Base-by-base conservation (phyloP, 371 early-diverging fungal genomes). In the Apophysomyces trapeziformis region DNA sequence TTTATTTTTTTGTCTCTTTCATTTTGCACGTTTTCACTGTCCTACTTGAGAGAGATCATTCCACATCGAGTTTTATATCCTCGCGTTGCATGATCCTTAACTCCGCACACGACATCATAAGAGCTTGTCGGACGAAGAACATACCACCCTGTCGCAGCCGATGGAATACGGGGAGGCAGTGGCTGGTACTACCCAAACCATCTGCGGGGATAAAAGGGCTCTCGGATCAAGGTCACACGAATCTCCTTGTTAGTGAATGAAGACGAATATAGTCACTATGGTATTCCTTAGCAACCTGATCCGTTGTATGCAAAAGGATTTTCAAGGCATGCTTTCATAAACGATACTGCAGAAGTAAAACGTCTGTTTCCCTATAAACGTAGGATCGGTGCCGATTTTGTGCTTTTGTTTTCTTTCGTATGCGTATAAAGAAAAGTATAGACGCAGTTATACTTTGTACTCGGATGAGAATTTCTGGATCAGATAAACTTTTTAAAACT, bases 401-500 rank as follows among this genome's bases (percentile, higher is more conserved):
- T 50, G 16, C 16, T 9, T 8, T 18, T 21, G 4, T 32, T 16
- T 47, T n/a, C 16, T 47, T 47, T 47, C 16, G 16, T 2, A 18
- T 50, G 2, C 21, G 9, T 18, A 50, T 21, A 6, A 5, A 21
- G 21, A 5, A 21, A 21, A 21, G 21, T n/a, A n/a, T 7, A 21
- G 21, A 50, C n/a, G 2, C 9, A 50, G 21, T 14, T 14, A 50
- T 26, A 4, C n/a, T 45, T 26, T 50, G 54, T 50, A 26, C 54
- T 50, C 21, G 9, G 32, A 9, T 21, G 54, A 50, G 54, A 50
- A 50, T 18, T 50, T 50, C 54, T 50, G 54, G 54, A 50, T 50
- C 54, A 50, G 54, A 50, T 50, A 50, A 50, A 50, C 21, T 47
- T 47, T 50, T 50, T 50, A 32, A 50, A 50, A 50, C 54, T 50